phyloP scores from a whole-genome alignment of 306 rosid species.

The Citrullus mucosospermus region DNA sequence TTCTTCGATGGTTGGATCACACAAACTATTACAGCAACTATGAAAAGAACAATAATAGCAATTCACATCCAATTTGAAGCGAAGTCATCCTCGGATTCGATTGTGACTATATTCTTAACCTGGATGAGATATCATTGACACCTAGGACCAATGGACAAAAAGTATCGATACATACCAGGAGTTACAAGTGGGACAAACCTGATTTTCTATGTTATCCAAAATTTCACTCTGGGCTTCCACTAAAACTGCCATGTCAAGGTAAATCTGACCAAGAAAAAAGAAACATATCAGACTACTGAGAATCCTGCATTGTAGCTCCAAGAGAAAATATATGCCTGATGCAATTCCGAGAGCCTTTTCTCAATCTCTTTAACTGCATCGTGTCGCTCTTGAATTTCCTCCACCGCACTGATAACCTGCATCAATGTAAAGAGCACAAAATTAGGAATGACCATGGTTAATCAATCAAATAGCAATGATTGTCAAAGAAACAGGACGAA shows the following conservation, averaged over 20 bases:
- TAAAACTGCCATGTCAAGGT: slow-evolving; percentile 87
- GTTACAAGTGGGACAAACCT: slow-evolving; percentile 35
- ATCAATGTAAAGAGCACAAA: not conserved
- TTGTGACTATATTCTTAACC: slow-evolving; percentile 58
- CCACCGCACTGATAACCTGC: slow-evolving; percentile 72
- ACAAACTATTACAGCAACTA: slow-evolving; percentile 62
- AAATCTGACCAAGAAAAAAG: slow-evolving; percentile 36
- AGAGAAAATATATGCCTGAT: slow-evolving; percentile 46
- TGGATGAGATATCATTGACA: slow-evolving; percentile 43
- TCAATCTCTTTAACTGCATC: slow-evolving; percentile 86
- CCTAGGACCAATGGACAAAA: slow-evolving; percentile 16
- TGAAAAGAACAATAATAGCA: slow-evolving; percentile 58
- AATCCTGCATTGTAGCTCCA: not conserved
- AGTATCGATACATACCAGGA: not conserved
- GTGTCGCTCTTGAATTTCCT: slow-evolving; percentile 96
- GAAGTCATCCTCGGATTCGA: slow-evolving; percentile 68
- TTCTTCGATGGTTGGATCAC: slow-evolving; percentile 79
- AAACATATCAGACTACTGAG: not conserved
- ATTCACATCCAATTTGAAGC: slow-evolving; percentile 81
- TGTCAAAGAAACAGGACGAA: not conserved
- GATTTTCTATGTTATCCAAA: slow-evolving; percentile 88
- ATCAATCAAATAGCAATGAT: not conserved
- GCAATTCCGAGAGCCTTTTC: slow-evolving; percentile 86
- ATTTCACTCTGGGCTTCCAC: slow-evolving; percentile 94
- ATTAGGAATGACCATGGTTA: not conserved